These are phyloP conservation scores for Rosa multiflora DNA, from an alignment of 306 rosid species.

Conservation along the genomic window DNA sequence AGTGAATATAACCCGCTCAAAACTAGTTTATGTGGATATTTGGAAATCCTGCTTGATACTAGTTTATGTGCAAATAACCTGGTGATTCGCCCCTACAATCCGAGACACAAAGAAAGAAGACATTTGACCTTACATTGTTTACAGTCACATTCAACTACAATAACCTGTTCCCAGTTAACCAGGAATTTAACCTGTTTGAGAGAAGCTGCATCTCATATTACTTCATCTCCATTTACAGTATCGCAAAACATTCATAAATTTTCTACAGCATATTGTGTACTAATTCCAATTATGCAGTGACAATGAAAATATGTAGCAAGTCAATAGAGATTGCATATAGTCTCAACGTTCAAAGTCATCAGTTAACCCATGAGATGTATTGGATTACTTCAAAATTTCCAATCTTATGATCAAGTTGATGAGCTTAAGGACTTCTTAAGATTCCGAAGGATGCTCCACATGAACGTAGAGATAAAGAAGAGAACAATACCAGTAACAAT, in stretches of 20 bases:
- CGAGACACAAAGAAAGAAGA: neutral
- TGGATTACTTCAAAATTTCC: neutral
- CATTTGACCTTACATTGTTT: neutral
- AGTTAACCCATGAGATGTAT: too few relatives aligned
- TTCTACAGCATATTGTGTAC: neutral
- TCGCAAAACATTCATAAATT: neutral
- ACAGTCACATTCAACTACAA: neutral
- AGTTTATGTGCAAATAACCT: neutral
- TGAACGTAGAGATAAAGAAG: conserved; percentile 80
- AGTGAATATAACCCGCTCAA: neutral
- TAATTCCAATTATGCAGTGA: neutral
- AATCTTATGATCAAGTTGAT: conserved; percentile 29
- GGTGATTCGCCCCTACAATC: neutral
- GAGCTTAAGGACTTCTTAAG: conserved; percentile 43
- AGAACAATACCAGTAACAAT: conserved; percentile 66
- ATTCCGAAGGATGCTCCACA: conserved; percentile 83
- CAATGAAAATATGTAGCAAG: neutral
- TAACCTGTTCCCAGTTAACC: neutral
- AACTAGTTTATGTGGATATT: neutral
- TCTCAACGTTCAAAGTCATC: neutral
- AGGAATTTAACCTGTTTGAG: neutral
- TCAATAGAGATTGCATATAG: neutral
- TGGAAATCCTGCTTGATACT: neutral
- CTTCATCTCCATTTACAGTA: neutral
- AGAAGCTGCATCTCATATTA: neutral